phyloP scores from a whole-genome alignment of 1,284 basidiomycete species.

The Ceratorhiza oryzae-sativae region DNA sequence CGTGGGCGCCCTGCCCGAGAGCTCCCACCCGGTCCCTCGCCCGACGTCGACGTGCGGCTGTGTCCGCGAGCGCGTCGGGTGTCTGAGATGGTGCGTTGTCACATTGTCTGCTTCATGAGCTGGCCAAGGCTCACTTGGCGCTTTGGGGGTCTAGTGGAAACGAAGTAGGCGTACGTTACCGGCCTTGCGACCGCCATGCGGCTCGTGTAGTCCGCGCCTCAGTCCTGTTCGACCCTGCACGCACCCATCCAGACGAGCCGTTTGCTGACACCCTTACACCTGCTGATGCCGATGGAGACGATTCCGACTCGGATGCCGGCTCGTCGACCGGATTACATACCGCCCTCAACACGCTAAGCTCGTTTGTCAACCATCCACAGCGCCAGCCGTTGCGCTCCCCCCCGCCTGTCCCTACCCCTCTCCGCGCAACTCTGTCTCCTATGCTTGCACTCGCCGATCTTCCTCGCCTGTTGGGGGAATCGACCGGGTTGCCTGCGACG shows the following conservation, averaged over 20 bases:
- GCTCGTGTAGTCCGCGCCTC: slow-evolving; percentile 23
- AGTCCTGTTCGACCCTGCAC: slow-evolving; percentile 27
- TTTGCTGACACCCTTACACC: not conserved
- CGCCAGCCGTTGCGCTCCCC: slow-evolving; percentile 33
- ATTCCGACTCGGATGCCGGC: slow-evolving; percentile 29
- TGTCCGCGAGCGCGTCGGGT: slow-evolving; percentile 30
- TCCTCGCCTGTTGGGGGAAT: slow-evolving; percentile 19
- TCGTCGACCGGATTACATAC: slow-evolving; percentile 2
- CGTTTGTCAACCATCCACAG: slow-evolving; percentile 6
- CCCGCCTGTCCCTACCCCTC: slow-evolving; percentile 29
- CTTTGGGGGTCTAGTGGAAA: slow-evolving; percentile 6
- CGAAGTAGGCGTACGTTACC: slow-evolving; percentile 32
- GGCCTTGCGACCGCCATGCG: slow-evolving; percentile 23
- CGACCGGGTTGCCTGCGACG: slow-evolving; percentile 11
- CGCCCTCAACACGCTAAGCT: slow-evolving; percentile 14
- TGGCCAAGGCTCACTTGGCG: not conserved
- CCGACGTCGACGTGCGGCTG: slow-evolving; percentile 27
- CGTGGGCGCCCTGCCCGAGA: slow-evolving; percentile 16
- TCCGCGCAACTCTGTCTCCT: slow-evolving; percentile 1
- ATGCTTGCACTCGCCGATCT: slow-evolving; percentile 32
- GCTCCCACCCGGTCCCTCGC: slow-evolving; percentile 14
- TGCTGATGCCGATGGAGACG: slow-evolving; percentile 10
- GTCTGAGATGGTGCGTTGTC: slow-evolving; percentile 30
- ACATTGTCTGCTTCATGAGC: not conserved
- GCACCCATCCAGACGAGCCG: slow-evolving; percentile 26